These are phyloP conservation scores for Harringtonia lauricola DNA, from an alignment of 2,329 filamentous ascomycete species.

Conservation along the genomic window DNA sequence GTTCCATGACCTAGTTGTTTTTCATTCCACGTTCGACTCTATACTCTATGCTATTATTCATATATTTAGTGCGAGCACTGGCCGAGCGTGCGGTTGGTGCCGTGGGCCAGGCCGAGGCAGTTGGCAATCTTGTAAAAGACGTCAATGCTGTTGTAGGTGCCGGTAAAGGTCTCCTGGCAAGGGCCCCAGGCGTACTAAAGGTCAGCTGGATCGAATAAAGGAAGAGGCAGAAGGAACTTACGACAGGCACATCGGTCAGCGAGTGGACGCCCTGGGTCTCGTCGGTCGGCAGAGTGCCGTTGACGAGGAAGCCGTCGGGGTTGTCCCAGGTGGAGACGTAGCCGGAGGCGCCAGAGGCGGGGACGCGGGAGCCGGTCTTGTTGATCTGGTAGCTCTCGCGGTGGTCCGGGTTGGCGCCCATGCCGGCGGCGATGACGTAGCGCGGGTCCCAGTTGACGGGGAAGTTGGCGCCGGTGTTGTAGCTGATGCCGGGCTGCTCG, in stretches of 20 bases:
- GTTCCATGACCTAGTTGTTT: too few relatives aligned
- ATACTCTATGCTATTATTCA: too few relatives aligned
- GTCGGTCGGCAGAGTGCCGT: slow-evolving; percentile 58
- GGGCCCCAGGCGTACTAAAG: slow-evolving; percentile 57
- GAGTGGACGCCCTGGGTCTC: slow-evolving; percentile 64
- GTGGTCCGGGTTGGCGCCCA: slow-evolving; percentile 62
- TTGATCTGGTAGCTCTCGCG: slow-evolving; percentile 67
- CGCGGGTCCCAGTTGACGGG: slow-evolving; percentile 77
- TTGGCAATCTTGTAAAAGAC: slow-evolving; percentile 65
- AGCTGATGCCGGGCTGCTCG: slow-evolving; percentile 46
- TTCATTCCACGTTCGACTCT: too few relatives aligned
- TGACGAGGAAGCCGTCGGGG: slow-evolving; percentile 29
- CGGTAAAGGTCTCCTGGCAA: slow-evolving; percentile 66
- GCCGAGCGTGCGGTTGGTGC: too few relatives aligned
- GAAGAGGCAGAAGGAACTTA: not conserved
- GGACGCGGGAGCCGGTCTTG: slow-evolving; percentile 49
- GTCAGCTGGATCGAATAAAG: not conserved
- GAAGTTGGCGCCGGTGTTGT: slow-evolving; percentile 66
- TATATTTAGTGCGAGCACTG: too few relatives aligned
- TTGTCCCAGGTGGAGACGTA: slow-evolving; percentile 60
- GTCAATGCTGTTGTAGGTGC: slow-evolving; percentile 62
- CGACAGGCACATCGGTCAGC: slow-evolving; percentile 64
- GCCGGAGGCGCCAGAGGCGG: slow-evolving; percentile 37
- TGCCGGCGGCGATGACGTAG: slow-evolving; percentile 66
- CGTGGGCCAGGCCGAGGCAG: slow-evolving; percentile 46